Base-by-base conservation (phyloP, 192 early-diverging fungal species). In the Obelidium mucronatum region DNA sequence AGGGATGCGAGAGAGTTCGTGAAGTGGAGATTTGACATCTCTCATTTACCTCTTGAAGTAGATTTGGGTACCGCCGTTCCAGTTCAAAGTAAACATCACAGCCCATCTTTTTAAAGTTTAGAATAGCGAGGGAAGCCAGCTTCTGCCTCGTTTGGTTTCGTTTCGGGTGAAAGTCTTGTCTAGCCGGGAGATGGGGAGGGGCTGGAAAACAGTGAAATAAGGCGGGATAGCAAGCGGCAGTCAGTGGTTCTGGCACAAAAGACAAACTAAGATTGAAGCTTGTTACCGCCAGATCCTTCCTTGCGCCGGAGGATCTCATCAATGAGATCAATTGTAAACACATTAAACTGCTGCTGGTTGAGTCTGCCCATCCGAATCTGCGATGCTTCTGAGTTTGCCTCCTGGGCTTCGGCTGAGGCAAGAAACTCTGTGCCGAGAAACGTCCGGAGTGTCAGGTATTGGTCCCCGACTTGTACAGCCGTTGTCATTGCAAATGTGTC, bases 141-240 rank as follows among this genome's bases (percentile, higher is more conserved):
- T 99, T 99, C 77, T 95, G 94, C 30, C 97, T 90, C 2, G 96
- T 96, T 79, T 97, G 96, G 84, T 99, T 99, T 51, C 97, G 91
- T 77, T 96, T 93, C 13, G 93, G 94, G 81, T 98, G 97, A 79
- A 94, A 97, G 55, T 94, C 92, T 76, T 95, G 91, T 26, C 91
- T 83, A 31, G 94, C 91, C 3, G 90, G 89, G 51, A 97, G 85
- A 79, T 92, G 95, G 3, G 94, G 93, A 48, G 90, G 59, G 42
- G 37, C 72, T 74, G 72, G 11, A 3, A 39, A 17, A 35, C 11
- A 48, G 44, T 6, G 44, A 15, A 48, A 48, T 48, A 15, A 48
- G 44, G 8, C 44, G 11, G 11, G 8, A 48, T 48, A 15, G 8
- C 44, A 19, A 48, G 8, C 44, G 0, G 44, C 0, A 0, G 19